Base-by-base conservation (phyloP, 2,329 filamentous ascomycete species). In the Sarocladium kiliense region DNA sequence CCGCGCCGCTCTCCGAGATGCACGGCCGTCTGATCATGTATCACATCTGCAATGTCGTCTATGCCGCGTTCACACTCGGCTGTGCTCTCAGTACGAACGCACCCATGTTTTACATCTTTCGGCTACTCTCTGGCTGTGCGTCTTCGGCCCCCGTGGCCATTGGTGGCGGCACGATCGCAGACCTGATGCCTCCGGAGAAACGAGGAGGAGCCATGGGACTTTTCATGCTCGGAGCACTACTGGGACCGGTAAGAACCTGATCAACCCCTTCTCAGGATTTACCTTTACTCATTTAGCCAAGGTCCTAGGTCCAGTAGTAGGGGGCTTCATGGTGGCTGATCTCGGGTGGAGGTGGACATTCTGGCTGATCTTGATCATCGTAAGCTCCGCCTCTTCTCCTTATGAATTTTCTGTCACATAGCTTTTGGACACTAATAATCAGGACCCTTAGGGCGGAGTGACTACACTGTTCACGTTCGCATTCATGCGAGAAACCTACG, bases 81-180 rank as follows among this genome's bases (percentile, higher is more conserved):
- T 62, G 60, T 49, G 61, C 61, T 2, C 66, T 86, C 0, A 74
- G 78, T 2, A 82, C 84, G 63, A 79, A 86, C 61, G 71, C 85
- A 3, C 80, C 82, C 62, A 82, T 81, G 1, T 66, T 88, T 23
- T 73, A 85, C 66, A 68, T 84, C 39, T 82, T 80, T 10, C 74
- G 84, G 7, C 86, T 87, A 65, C 81, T 84, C 57, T 72, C 75
- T 3, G 82, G 79, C 0, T 75, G 83, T 55, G 84, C 84, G 60
- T 80, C 77, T 12, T 77, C 77, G 0, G 81, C 82, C 0, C 82
- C 84, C 0, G 74, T 88, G 14, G 86, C 81, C 7, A 84, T 85
- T 62, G 85, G 82, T 0, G 84, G 83, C 11, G 84, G 84, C 23
- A 84, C 87, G 0, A 64, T 88, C 10, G 79, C 78, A 23, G 85